Conservation (phyloP, 2,329 filamentous ascomycete species). For the Claviceps sp. region DNA sequence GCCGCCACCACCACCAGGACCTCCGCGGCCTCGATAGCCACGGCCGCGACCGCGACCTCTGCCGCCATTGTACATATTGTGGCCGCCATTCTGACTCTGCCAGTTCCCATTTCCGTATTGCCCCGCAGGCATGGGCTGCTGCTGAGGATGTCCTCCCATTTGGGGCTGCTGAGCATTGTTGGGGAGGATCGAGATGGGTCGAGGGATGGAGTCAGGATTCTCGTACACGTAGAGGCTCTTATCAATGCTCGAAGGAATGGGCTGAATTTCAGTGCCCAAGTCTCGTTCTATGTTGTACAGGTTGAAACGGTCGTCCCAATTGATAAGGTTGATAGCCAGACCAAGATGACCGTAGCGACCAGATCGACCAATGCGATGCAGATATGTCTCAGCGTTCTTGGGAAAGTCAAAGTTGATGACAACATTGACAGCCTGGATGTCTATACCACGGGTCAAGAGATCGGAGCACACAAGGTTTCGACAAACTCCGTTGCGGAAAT, state of each 20-base stretch:
- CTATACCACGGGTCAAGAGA: slow-evolving; percentile 92
- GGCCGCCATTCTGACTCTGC: slow-evolving; percentile 26
- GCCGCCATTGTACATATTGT: slow-evolving; percentile 21
- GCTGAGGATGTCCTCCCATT: slow-evolving; percentile 12
- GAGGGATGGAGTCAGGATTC: slow-evolving; percentile 84
- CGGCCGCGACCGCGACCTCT: slow-evolving; percentile 24
- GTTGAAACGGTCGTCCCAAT: slow-evolving; percentile 98
- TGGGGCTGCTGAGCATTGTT: slow-evolving; percentile 18
- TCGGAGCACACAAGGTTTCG: slow-evolving; percentile 97
- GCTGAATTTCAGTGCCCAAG: slow-evolving; percentile 89
- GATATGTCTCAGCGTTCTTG: slow-evolving; percentile 97
- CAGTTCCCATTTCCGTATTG: slow-evolving; percentile 30
- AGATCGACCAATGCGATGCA: slow-evolving; percentile 95
- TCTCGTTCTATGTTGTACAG: slow-evolving; percentile 98
- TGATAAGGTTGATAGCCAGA: slow-evolving; percentile 97
- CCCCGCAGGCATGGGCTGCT: slow-evolving; percentile 11
- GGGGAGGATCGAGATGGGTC: slow-evolving; percentile 49
- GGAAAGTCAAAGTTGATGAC: slow-evolving; percentile 99
- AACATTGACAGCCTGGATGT: slow-evolving; percentile 98
- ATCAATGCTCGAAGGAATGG: slow-evolving; percentile 90
- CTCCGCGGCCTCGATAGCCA: slow-evolving; percentile 26
- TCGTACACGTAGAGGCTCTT: slow-evolving; percentile 98
- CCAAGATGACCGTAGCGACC: slow-evolving; percentile 94
- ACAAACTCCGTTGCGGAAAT: slow-evolving; percentile 96
- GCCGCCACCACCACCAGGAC: slow-evolving; percentile 9